phyloP scores from a whole-genome alignment of 345 rosid genomes.

The Populus nigra region DNA sequence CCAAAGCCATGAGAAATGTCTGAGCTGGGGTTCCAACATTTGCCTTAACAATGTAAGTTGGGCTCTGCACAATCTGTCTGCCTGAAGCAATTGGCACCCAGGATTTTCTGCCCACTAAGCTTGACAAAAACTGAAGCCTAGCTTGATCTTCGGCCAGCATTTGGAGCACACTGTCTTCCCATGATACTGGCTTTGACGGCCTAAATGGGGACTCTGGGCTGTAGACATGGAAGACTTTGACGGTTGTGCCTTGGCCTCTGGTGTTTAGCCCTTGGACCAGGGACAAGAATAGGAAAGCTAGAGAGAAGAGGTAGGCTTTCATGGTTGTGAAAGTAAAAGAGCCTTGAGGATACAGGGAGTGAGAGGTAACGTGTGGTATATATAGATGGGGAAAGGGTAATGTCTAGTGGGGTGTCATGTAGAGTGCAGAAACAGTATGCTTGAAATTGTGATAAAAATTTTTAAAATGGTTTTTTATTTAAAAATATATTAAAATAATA shows the following conservation, averaged over 20 bases:
- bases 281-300: slow-evolving; percentile 27
- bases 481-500: too few relatives aligned
- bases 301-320: slow-evolving; percentile 28
- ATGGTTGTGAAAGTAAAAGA: slow-evolving; percentile 2
- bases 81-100: slow-evolving; percentile 92
- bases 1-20: slow-evolving; percentile 79
- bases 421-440: neutral
- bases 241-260: slow-evolving; percentile 53
- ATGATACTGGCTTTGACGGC: slow-evolving; percentile 52
- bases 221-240: slow-evolving; percentile 65
- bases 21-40: slow-evolving; percentile 85
- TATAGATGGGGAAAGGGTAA: slow-evolving; percentile 7
- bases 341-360: slow-evolving; percentile 10
- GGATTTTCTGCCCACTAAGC: slow-evolving; percentile 60
- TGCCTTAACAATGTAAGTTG: slow-evolving; percentile 71
- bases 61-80: slow-evolving; percentile 69
- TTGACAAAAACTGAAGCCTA: slow-evolving; percentile 64
- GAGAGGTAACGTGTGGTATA: slow-evolving; percentile 14
- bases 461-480: too few relatives aligned
- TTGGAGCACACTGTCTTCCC: slow-evolving; percentile 74
- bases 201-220: slow-evolving; percentile 81
- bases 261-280: slow-evolving; percentile 27
- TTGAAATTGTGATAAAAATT: too few relatives aligned
- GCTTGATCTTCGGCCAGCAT: slow-evolving; percentile 66
- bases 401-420: slow-evolving; percentile 20